Conservation (phyloP, 345 rosid species). For the Cardamine resedifolia region DNA sequence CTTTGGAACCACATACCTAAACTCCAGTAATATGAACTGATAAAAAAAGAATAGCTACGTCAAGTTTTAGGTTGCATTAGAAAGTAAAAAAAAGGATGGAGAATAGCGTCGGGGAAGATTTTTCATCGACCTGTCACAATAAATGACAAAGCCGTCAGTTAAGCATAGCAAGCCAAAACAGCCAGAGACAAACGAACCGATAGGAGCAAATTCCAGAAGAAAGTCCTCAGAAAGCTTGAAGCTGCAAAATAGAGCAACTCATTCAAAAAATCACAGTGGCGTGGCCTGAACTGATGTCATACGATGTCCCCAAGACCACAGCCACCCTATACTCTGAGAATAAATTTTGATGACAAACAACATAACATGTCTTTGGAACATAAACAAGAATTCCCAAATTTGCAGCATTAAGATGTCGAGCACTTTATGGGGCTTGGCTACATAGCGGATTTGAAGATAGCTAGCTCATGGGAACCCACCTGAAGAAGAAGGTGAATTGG, state of each 20-base stretch:
- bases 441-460: slow-evolving; percentile 85
- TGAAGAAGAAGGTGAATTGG: slow-evolving; percentile 98
- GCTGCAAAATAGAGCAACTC: slow-evolving; percentile 69
- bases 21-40: neutral
- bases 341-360: slow-evolving; percentile 58
- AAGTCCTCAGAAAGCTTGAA: slow-evolving; percentile 63
- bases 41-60: neutral
- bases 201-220: slow-evolving; percentile 57
- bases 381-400: slow-evolving; percentile 46
- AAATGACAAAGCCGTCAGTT: slow-evolving; percentile 60
- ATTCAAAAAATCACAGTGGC: slow-evolving; percentile 61
- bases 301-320: slow-evolving; percentile 69
- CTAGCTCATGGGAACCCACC: slow-evolving; percentile 99
- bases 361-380: slow-evolving; percentile 46
- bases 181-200: slow-evolving; percentile 98
- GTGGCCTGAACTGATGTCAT: slow-evolving; percentile 67
- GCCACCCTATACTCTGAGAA: slow-evolving; percentile 72
- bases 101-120: slow-evolving; percentile 39
- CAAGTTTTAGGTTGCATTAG: slow-evolving; percentile 14
- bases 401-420: slow-evolving; percentile 61
- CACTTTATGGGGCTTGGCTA: slow-evolving; percentile 73
- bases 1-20: slow-evolving; percentile 29
- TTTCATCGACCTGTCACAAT: slow-evolving; percentile 66
- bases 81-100: neutral
- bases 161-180: slow-evolving; percentile 55